Base-by-base conservation (phyloP, 371 early-diverging fungal species). In the Fennellomyces sp. region DNA sequence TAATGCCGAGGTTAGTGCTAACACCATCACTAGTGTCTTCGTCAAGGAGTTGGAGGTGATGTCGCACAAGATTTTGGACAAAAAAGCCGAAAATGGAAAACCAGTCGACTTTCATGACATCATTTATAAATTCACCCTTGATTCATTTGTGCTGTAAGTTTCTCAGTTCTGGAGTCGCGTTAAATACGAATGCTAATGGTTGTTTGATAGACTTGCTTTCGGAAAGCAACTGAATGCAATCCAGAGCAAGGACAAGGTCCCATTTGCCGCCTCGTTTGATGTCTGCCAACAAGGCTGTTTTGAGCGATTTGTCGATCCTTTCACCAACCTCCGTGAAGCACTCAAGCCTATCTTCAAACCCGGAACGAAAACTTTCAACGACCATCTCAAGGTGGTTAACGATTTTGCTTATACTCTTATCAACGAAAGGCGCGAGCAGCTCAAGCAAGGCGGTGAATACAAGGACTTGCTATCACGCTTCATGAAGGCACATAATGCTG, bases 211-310 rank as follows among this genome's bases (percentile, higher is more conserved):
- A 11, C 67, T 83, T 52, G 80, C 76, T 11, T 81, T 80, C 64
- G 77, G 76, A 42, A 66, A 70, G 26, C 56, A 78, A 21, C 48
- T 82, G n/a, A 52, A 74, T 38, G 62, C 75, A 11, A 26, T 78
- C 0, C 23, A 45, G 17, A 59, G 45, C 29, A 58, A 72, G 30
- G 66, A 60, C n/a, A 78, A 66, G 28, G 66, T 68, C 0, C 68
- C 76, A 2, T 88, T 88, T 67, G 87, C 87, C 0, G 61, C 42
- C 0, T 81, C 85, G 0, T 87, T 88, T 53, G 87, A 88, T 49
- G 66, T 60, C 10, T 67, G 70, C 2, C 85, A 86, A 58, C 28
- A 33, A 12, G 53, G 51, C 10, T 64, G 67, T 0, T 75, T 72
- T 30, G 56, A 69, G 26, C 72, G 81, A 0, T 75, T 80, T 36